These are phyloP conservation scores for Brassica rapa DNA, from an alignment of 345 rosid genomes.

Conservation along the genomic window DNA sequence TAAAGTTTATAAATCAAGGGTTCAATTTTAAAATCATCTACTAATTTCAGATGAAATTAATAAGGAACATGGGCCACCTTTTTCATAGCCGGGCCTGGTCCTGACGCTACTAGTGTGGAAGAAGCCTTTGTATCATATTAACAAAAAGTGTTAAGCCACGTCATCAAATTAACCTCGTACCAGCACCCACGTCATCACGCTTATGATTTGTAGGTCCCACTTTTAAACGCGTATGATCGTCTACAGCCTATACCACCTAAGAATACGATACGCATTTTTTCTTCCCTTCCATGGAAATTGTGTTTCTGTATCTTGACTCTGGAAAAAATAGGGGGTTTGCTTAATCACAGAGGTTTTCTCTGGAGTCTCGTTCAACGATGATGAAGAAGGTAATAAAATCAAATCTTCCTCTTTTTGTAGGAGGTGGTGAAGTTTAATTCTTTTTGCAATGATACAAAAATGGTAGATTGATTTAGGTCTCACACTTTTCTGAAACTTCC, in stretches of 20 bases:
- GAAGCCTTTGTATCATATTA: constrained; percentile 41
- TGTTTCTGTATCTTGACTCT: constrained; percentile 29
- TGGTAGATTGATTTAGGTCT: constrained; percentile 22
- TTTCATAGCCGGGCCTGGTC: background rate
- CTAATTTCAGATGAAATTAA: no score
- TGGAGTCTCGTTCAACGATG: background rate
- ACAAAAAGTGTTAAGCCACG: background rate
- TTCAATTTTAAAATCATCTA: no score
- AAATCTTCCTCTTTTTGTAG: background rate
- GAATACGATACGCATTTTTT: constrained; percentile 19
- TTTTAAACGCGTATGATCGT: background rate
- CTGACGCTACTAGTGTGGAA: constrained; percentile 47
- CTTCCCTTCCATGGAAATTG: constrained; percentile 9
- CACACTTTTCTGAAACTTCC: constrained; percentile 32
- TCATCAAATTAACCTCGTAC: background rate
- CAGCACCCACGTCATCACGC: background rate
- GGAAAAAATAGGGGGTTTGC: constrained; percentile 20
- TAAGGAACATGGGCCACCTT: background rate
- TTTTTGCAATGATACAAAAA: background rate
- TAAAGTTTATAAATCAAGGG: no score
- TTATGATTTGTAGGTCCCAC: constrained; percentile 25
- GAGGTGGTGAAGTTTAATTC: background rate
- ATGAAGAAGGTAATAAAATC: background rate
- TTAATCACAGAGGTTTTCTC: constrained; percentile 6
- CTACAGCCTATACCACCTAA: constrained; percentile 9